Percentiles rank a stretch among this genome's conserved stretches.
Evolutionary conservation across 2,329 filamentous ascomycete genomes (phyloP).

Genomic region (Podosphaera xanthii): DNA sequence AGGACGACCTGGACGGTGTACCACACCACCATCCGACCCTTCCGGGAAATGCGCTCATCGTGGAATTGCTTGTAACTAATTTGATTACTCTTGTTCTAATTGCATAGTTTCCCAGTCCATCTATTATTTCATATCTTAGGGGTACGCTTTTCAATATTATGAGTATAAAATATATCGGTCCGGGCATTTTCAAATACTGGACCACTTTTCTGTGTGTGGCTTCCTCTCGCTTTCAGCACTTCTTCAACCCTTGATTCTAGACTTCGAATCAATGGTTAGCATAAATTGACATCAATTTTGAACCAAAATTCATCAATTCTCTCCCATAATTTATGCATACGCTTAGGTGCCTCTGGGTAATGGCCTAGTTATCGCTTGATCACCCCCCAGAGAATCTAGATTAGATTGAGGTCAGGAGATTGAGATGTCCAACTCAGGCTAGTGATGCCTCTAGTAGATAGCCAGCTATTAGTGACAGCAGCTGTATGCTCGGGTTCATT

Average conservation of each 20-base stretch:
- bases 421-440: not conserved
- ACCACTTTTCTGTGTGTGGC: not conserved
- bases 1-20: too few species aligned
- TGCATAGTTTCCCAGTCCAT: too few species aligned
- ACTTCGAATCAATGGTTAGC: not conserved
- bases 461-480: not conserved
- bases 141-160: too few species aligned
- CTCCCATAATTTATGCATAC: not conserved
- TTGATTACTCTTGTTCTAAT: too few species aligned
- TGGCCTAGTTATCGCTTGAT: not conserved
- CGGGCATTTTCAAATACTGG: too few species aligned
- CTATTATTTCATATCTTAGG: too few species aligned
- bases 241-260: not conserved
- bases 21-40: too few species aligned
- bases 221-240: not conserved
- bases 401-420: not conserved
- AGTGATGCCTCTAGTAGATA: not conserved
- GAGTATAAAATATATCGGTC: too few species aligned
- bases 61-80: too few species aligned
- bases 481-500: too few species aligned
- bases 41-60: too few species aligned
- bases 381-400: too few species aligned
- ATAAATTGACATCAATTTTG: not conserved
- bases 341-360: not conserved
- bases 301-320: not conserved